These are phyloP conservation scores for Proliferodiscus dingleyae DNA, from an alignment of 2,329 filamentous ascomycete species.

Conservation along the genomic window DNA sequence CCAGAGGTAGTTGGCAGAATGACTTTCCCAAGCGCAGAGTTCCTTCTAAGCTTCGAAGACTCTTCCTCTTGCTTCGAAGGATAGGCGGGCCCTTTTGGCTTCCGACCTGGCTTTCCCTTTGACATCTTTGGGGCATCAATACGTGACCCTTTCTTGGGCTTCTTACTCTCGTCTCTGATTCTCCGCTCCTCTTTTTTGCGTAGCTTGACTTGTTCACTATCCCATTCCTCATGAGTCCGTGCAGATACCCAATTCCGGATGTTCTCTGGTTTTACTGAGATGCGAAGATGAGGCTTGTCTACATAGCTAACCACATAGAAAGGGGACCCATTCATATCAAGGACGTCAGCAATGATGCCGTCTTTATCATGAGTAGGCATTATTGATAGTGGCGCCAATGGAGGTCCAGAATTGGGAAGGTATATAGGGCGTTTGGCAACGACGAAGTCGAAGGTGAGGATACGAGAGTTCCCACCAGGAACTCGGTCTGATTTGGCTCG, in stretches of 20 bases:
- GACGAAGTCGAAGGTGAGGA: slow-evolving; percentile 26
- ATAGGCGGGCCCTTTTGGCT: slow-evolving; percentile 2
- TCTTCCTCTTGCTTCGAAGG: not conserved
- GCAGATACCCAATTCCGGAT: slow-evolving; percentile 56
- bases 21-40: not conserved
- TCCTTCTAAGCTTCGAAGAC: not conserved
- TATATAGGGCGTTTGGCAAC: slow-evolving; percentile 34
- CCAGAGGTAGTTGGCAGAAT: slow-evolving; percentile 1
- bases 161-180: not conserved
- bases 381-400: slow-evolving; percentile 43
- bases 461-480: not conserved
- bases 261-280: slow-evolving; percentile 45
- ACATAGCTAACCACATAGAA: slow-evolving; percentile 24
- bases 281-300: slow-evolving; percentile 39
- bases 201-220: slow-evolving; percentile 34
- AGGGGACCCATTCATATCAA: slow-evolving; percentile 38
- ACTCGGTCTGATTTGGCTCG: not conserved
- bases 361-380: slow-evolving; percentile 45
- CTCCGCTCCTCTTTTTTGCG: slow-evolving; percentile 6
- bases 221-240: slow-evolving; percentile 51
- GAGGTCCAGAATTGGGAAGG: slow-evolving; percentile 43
- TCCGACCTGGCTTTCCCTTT: slow-evolving; percentile 6
- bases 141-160: slow-evolving; percentile 9
- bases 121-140: not conserved
- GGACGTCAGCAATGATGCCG: slow-evolving; percentile 50